Evolutionary conservation across 169 alveolate genomes (phyloP).

Genomic region (Eimeria zaria): DNA sequence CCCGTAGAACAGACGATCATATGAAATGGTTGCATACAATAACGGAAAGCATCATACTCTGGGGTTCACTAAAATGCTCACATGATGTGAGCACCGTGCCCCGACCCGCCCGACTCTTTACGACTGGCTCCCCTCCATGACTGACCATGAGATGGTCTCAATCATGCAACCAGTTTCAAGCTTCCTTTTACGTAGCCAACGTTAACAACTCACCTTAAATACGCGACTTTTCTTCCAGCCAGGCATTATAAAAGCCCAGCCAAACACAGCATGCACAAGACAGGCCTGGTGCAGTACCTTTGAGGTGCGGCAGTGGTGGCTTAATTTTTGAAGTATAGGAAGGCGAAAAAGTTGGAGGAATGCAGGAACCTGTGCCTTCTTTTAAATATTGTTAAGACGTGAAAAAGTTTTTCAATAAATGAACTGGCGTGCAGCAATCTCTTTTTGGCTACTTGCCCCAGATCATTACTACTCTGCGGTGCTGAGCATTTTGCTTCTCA

Average conservation of each 20-base stretch:
- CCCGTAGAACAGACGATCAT: no score
- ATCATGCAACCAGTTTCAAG: no score
- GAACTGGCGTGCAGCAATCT: background rate
- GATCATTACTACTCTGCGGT: background rate
- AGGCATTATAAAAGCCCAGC: background rate
- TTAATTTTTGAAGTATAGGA: background rate
- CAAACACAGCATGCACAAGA: background rate
- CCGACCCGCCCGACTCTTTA: no score
- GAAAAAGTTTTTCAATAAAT: background rate
- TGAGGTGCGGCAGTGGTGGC: background rate
- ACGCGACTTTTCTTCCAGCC: background rate
- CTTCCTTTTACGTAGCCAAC: background rate
- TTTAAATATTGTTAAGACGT: background rate
- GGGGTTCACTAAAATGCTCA: no score
- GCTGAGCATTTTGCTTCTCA: background rate
- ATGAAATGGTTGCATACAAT: no score
- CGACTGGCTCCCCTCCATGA: no score
- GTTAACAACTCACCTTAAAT: background rate
- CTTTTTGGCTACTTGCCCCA: background rate
- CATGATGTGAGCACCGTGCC: no score
- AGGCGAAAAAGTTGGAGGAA: background rate
- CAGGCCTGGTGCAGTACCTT: background rate
- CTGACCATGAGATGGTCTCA: no score
- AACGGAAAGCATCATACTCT: no score
- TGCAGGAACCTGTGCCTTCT: background rate